Evolutionary conservation across 805 yeast species (phyloP).

Genomic region (Ogataea dorogensis): DNA sequence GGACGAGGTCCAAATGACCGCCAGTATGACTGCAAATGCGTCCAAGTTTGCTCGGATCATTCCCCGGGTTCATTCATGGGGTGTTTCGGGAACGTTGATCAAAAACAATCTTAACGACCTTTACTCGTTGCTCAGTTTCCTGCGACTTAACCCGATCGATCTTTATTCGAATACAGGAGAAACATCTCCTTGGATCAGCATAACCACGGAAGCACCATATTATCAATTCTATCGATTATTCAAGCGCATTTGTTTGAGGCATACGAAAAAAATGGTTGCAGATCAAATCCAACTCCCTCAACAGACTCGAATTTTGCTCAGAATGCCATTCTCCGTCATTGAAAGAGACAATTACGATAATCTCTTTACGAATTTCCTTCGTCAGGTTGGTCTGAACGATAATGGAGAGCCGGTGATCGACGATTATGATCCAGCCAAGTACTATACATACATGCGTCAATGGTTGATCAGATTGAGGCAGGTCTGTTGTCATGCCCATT

Average conservation of each 20-base stretch:
- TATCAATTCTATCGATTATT: conserved; percentile 53
- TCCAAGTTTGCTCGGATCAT: conserved; percentile 77
- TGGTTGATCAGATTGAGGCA: conserved; percentile 75
- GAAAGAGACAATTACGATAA: conserved; percentile 83
- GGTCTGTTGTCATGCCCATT: conserved; percentile 77
- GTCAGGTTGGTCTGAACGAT: conserved; percentile 52
- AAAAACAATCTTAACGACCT: conserved; percentile 65
- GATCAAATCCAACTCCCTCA: conserved; percentile 76
- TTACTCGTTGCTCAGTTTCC: conserved; percentile 65
- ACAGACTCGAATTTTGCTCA: conserved; percentile 67
- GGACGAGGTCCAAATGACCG: conserved; percentile 95
- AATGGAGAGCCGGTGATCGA: conserved; percentile 48
- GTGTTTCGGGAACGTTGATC: conserved; percentile 94
- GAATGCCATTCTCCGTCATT: conserved; percentile 74
- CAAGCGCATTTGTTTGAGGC: conserved; percentile 60
- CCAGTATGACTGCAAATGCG: conserved; percentile 67
- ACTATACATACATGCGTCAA: conserved; percentile 49
- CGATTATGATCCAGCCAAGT: conserved; percentile 48
- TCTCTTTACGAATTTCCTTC: conserved; percentile 56
- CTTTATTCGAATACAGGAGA: conserved; percentile 17
- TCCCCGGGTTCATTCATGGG: conserved; percentile 92
- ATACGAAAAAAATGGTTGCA: conserved; percentile 80
- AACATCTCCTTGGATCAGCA: conserved; percentile 29
- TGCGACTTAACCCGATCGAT: conserved; percentile 65
- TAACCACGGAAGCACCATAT: conserved; percentile 27